Evolutionary conservation across 495 filamentous ascomycete species (phyloP).

Genomic region (Aspergillus asperescens): DNA sequence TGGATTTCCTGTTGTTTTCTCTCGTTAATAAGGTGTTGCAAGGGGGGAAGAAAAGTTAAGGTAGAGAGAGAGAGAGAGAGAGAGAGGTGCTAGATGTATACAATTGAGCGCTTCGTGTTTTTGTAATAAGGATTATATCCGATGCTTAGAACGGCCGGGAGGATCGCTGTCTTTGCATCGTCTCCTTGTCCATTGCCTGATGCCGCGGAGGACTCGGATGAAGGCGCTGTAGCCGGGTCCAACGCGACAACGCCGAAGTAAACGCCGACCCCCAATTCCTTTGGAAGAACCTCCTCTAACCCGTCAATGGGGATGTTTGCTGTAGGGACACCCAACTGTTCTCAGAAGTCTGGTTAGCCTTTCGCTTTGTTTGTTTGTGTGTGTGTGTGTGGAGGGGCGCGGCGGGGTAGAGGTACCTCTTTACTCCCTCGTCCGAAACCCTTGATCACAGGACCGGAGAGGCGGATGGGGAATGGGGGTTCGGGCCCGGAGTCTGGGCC

Average conservation of each 20-base stretch:
- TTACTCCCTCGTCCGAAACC: slow-evolving; percentile 92
- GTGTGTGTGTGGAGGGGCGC: neutral
- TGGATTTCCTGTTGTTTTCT: slow-evolving; percentile 68
- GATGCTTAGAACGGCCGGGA: slow-evolving; percentile 88
- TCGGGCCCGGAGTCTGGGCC: slow-evolving; percentile 67
- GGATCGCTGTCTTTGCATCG: slow-evolving; percentile 43
- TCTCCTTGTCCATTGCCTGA: neutral
- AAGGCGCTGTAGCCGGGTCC: slow-evolving; percentile 26
- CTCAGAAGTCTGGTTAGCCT: neutral
- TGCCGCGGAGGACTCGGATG: neutral
- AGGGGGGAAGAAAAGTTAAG: too few species aligned
- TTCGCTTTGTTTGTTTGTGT: neutral
- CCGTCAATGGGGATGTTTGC: slow-evolving; percentile 88
- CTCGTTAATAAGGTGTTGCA: too few species aligned
- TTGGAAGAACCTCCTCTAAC: slow-evolving; percentile 57
- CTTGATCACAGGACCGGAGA: slow-evolving; percentile 80
- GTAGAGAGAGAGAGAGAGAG: neutral
- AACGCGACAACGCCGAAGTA: slow-evolving; percentile 88
- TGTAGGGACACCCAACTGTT: slow-evolving; percentile 85
- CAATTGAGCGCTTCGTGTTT: slow-evolving; percentile 70
- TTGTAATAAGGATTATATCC: slow-evolving; percentile 97
- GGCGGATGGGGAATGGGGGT: slow-evolving; percentile 71
- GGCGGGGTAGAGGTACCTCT: slow-evolving; percentile 49
- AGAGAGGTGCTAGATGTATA: slow-evolving; percentile 20
- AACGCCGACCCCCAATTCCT: slow-evolving; percentile 66